phyloP scores from a whole-genome alignment of 2,329 filamentous ascomycete species.

The Colletotrichum cereale region DNA sequence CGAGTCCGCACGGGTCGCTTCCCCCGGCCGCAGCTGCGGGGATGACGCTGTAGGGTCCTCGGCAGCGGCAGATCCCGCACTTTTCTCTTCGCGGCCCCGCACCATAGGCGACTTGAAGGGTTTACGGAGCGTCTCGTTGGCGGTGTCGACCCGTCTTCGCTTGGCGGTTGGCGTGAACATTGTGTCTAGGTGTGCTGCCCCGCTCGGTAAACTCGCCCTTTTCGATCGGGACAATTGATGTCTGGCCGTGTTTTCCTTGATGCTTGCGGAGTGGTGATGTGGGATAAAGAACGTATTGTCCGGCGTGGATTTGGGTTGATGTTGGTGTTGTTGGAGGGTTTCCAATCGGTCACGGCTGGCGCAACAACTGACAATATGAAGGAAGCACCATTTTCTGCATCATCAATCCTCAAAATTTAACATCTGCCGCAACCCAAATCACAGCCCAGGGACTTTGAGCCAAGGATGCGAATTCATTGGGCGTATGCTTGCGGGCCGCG shows the following conservation, averaged over 20 bases:
- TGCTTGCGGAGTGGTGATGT: neutral
- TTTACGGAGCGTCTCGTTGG: conserved; percentile 39
- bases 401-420: neutral
- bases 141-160: conserved; percentile 37
- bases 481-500: neutral
- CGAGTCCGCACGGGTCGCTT: neutral
- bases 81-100: conserved; percentile 3
- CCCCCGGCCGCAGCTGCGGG: neutral
- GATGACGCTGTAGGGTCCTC: too few relatives aligned
- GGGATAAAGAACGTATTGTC: neutral
- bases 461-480: neutral
- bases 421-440: neutral
- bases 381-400: neutral
- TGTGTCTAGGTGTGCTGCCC: neutral
- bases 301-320: neutral
- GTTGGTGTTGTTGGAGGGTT: conserved; percentile 8
- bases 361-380: neutral
- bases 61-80: neutral
- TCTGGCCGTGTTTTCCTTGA: neutral
- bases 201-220: neutral
- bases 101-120: conserved; percentile 40
- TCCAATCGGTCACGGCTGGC: neutral
- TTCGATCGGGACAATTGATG: neutral
- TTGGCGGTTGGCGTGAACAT: conserved; percentile 39
- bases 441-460: neutral